Evolutionary conservation across 2,329 filamentous ascomycete genomes (phyloP), one percentile per base, ranked within the genome.

Genomic region (Fusarium temperatum): DNA sequence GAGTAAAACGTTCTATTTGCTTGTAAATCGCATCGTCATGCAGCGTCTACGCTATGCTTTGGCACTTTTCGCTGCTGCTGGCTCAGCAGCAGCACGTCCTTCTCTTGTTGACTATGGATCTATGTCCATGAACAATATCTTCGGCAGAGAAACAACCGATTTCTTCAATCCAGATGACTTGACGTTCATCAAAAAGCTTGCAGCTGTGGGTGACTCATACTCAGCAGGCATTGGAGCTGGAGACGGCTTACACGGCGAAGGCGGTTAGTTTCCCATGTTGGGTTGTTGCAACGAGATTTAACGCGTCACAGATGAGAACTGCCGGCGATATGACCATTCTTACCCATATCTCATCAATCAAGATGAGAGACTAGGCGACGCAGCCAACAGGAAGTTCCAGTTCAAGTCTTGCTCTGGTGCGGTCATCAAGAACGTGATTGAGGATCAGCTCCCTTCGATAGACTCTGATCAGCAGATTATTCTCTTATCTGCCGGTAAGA

Each of bases 201-300:
- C 70, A 6, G 66, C 72, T 7, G 38, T 75, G 0, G 70, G 71
- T 0, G 69, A 74, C 7, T 74, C 70, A 3, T 74, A 74, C 45
- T 73, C 71, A 0, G 71, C 70, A 38, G 71, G 69, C 14, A 70
- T 74, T 6, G 71, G 71, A 10, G 70, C 70, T 20, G 71, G 71
- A 8, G 62, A 66, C 6, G 63, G 18, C 15, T 54, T 13, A 4
- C 51, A 54, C 7, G 51, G 51, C 4, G 63, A 63, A 24, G 50
- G 50, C 22, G 59, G 63, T 66, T n/a, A 32, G 47, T 50, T n/a
- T 14, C 13, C 3, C 17, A 8, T 0, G 2, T 36, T 28, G 18
- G 8, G 13, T 20, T 11, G 12, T 2, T 24, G 17, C 8, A 22
- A 15, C 9, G 9, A 15, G n/a, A 36, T 36, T 24, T 53, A 22